These are phyloP conservation scores for Boletus speciosus DNA, from an alignment of 768 basidiomycete genomes.

Conservation along the genomic window DNA sequence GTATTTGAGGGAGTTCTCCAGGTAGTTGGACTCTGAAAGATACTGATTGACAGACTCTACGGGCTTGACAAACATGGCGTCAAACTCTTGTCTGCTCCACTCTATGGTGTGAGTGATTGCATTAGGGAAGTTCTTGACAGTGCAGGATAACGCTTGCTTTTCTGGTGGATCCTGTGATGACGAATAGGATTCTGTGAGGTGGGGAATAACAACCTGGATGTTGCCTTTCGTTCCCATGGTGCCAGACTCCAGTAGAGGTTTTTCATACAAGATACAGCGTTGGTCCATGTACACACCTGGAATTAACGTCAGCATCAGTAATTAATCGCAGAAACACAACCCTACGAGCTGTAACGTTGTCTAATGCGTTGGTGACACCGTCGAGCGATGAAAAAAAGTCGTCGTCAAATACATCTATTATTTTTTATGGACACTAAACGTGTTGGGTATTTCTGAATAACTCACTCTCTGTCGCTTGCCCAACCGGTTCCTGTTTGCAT, in stretches of 20 bases:
- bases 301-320: conserved; percentile 2
- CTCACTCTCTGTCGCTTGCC: conserved; percentile 88
- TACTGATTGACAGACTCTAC: conserved; percentile 93
- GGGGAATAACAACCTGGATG: conserved; percentile 90
- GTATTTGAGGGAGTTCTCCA: conserved; percentile 87
- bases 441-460: conserved; percentile 8
- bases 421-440: conserved; percentile 10
- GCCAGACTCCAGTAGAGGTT: conserved; percentile 94
- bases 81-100: conserved; percentile 95
- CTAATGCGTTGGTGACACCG: conserved; percentile 95
- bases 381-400: conserved; percentile 85
- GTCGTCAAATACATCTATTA: conserved; percentile 79
- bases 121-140: conserved; percentile 98
- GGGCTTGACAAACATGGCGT: conserved; percentile 90
- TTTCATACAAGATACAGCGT: conserved; percentile 94
- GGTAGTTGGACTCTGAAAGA: conserved; percentile 92
- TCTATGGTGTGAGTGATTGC: conserved; percentile 97
- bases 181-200: conserved; percentile 93
- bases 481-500: conserved; percentile 90
- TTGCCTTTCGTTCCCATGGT: conserved; percentile 99
- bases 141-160: conserved; percentile 94
- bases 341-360: conserved; percentile 94
- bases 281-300: conserved; percentile 98
- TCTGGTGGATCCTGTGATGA: conserved; percentile 99
- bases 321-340: conserved; percentile 6